Conservation (phyloP, 495 filamentous ascomycete species). For the Penicillium odoratum region DNA sequence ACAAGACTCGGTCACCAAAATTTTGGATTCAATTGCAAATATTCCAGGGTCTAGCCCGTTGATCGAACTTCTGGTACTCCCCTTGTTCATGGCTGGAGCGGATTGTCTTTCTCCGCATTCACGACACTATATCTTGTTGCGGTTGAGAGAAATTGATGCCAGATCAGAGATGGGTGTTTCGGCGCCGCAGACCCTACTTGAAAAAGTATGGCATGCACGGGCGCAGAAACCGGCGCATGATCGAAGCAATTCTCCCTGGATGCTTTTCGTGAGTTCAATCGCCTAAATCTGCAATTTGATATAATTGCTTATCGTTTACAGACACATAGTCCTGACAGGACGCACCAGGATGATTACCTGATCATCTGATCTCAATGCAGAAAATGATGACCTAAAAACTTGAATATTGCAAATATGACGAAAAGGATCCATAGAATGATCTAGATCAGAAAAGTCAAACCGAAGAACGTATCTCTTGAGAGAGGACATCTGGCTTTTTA, state of each 20-base stretch:
- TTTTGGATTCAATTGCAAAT: conserved; percentile 34
- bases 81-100: conserved; percentile 40
- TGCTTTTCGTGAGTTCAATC: conserved; percentile 34
- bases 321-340: conserved; percentile 18
- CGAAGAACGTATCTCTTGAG: conserved; percentile 3
- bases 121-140: conserved; percentile 34
- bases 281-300: not conserved
- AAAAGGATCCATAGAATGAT: not conserved
- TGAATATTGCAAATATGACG: not conserved
- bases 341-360: conserved; percentile 28
- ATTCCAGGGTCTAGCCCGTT: conserved; percentile 29
- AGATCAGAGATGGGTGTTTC: conserved; percentile 35
- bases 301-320: conserved; percentile 11
- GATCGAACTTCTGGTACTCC: conserved; percentile 35
- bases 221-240: conserved; percentile 26
- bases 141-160: conserved; percentile 30
- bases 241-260: conserved; percentile 36
- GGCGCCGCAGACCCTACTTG: conserved; percentile 26
- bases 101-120: conserved; percentile 35
- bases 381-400: conserved; percentile 5
- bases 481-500: conserved; percentile 14
- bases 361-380: conserved; percentile 22
- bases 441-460: not conserved
- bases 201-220: conserved; percentile 37
- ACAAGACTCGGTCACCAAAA: conserved; percentile 31